Conservation (phyloP, 495 filamentous ascomycete species). For the Xylaria sp. region DNA sequence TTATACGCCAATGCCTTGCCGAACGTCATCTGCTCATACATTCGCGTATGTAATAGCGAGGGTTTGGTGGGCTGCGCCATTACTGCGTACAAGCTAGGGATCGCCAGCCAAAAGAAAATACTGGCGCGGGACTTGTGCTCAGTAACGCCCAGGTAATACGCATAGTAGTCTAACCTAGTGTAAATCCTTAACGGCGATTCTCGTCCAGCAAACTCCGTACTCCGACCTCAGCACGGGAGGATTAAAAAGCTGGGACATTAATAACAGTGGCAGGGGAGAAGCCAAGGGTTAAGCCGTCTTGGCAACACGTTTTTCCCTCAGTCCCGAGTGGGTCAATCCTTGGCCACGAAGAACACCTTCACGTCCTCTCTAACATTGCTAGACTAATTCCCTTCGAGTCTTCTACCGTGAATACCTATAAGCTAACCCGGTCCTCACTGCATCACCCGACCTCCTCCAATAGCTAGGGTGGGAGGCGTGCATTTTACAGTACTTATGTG, state of each 20-base stretch:
- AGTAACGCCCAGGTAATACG: background rate
- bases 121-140: background rate
- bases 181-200: background rate
- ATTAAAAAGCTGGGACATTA: background rate
- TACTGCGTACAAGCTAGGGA: background rate
- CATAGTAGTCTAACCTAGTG: background rate
- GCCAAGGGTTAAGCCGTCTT: slow-evolving; percentile 27
- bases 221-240: slow-evolving; percentile 13
- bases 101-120: slow-evolving; percentile 4
- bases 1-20: background rate
- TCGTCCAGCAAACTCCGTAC: slow-evolving; percentile 5
- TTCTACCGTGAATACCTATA: background rate
- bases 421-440: background rate
- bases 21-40: background rate
- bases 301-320: slow-evolving; percentile 27
- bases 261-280: background rate
- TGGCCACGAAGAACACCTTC: slow-evolving; percentile 15
- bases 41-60: too few species aligned
- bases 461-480: background rate
- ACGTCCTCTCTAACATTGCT: background rate
- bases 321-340: slow-evolving; percentile 21
- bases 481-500: too few species aligned
- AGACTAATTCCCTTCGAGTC: background rate
- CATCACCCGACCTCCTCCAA: background rate
- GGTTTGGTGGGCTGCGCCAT: background rate